phyloP scores from a whole-genome alignment of 371 early-diverging fungal genomes.

The Lichtheimia ramosa region DNA sequence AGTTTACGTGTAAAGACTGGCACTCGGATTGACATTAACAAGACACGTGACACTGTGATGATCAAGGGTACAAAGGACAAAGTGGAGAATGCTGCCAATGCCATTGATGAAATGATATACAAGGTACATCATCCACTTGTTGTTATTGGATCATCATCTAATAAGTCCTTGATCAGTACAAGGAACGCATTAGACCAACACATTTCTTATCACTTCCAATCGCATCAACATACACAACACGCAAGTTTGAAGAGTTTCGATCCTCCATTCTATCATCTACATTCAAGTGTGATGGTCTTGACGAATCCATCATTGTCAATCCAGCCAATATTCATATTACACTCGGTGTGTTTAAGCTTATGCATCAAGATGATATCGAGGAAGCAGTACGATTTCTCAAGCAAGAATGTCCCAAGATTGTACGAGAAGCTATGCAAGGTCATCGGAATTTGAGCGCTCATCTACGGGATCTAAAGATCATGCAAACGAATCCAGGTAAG shows the following conservation, averaged over 20 bases:
- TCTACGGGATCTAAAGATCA: conserved; percentile 16
- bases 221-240: conserved; percentile 10
- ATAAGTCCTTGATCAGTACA: background rate
- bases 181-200: conserved; percentile 23
- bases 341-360: conserved; percentile 31
- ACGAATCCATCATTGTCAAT: conserved; percentile 19
- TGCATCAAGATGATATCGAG: conserved; percentile 26
- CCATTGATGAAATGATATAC: conserved; percentile 18
- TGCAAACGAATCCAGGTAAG: conserved; percentile 27
- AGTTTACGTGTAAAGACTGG: conserved; percentile 29
- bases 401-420: conserved; percentile 14
- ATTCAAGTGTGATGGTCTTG: conserved; percentile 21
- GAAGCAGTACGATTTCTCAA: conserved; percentile 25
- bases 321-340: conserved; percentile 37
- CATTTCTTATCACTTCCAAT: conserved; percentile 37
- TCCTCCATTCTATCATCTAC: conserved; percentile 20
- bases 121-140: background rate
- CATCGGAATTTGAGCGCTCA: conserved; percentile 15
- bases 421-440: conserved; percentile 5
- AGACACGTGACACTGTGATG: conserved; percentile 30
- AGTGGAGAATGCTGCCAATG: conserved; percentile 25
- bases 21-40: conserved; percentile 27
- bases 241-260: conserved; percentile 30
- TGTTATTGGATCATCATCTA: background rate
- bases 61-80: conserved; percentile 37